Evolutionary conservation across 2,329 filamentous ascomycete genomes (phyloP).

Genomic region (Furcasterigmium sp.): DNA sequence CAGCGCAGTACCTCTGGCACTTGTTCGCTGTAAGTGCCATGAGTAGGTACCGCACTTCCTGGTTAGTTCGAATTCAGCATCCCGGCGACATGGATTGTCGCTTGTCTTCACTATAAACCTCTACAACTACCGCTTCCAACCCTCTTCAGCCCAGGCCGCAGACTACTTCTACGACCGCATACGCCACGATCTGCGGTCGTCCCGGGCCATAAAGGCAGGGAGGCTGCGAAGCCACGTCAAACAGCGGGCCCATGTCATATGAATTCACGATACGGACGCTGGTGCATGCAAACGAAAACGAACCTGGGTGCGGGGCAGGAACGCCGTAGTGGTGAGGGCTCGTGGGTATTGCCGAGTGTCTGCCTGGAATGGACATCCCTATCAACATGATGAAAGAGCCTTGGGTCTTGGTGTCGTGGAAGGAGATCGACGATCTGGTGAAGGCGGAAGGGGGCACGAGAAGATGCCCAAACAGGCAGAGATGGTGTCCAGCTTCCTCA

Average conservation of each 20-base stretch:
- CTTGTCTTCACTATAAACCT: too few relatives aligned
- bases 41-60: too few relatives aligned
- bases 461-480: constrained; percentile 34
- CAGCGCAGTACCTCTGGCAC: too few relatives aligned
- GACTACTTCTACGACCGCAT: constrained; percentile 50
- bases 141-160: constrained; percentile 10
- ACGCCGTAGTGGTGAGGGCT: constrained; percentile 42
- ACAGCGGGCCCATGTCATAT: constrained; percentile 40
- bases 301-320: constrained; percentile 35
- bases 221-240: constrained; percentile 31
- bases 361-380: constrained; percentile 63
- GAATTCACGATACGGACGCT: constrained; percentile 40
- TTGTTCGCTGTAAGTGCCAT: too few relatives aligned
- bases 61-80: too few relatives aligned
- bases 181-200: constrained; percentile 56
- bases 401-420: constrained; percentile 54
- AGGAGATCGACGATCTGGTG: constrained; percentile 47
- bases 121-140: too few relatives aligned
- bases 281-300: constrained; percentile 28
- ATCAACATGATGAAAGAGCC: constrained; percentile 62
- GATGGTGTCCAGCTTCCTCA: constrained; percentile 37
- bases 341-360: constrained; percentile 42
- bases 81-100: too few relatives aligned
- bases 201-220: constrained; percentile 38
- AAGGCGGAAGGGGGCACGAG: constrained; percentile 39